Base-by-base conservation (phyloP, 1,284 basidiomycete genomes). In the Sutorius eximius region DNA sequence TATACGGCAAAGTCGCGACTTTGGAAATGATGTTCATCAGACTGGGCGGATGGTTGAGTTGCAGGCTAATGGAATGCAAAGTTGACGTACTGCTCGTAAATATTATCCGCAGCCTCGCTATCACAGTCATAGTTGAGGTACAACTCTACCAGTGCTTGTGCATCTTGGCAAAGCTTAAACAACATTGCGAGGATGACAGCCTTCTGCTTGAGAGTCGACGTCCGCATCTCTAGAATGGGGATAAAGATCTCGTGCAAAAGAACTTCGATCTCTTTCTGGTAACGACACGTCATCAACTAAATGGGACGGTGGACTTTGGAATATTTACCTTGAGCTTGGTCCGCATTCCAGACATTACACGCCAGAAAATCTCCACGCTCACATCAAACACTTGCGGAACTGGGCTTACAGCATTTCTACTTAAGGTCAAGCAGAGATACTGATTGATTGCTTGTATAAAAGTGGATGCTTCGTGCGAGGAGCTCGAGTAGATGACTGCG, bases 101-200 rank as follows among this genome's bases (percentile, higher is more conserved):
- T 95, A 73, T 98, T 98, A 67, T 96, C 95, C 8, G 83, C 82
- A 5, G 94, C 92, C 52, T 93, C 86, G 59, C 92, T 85, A 68
- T 98, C 95, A 69, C 95, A 98, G 66, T 98, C 95, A 68, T 98
- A 98, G 73, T 98, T 98, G 71, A 98, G 85, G 74, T 98, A 98
- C 54, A 98, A 87, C 71, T 98, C 95, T 24, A 98, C 95, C 16
- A 98, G 78, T 8, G 95, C 94, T 71, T 98, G 95, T 1, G 95
- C 94, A 66, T 98, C 95, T 70, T 95, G 90, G 66, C 91, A 95
- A 15, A 98, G 77, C 45, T 91, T 84, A 29, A 89, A 87, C 51
- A 95, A 74, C 82, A 95, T 93, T 41, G 84, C 86, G 48, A 98
- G 80, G 53, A 98, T 89, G 48, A 93, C 85, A 6, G 89, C 90